Percentiles rank a stretch among this genome's conserved stretches.
phyloP scores from a whole-genome alignment of 306 rosid genomes.

The Casuarina cunninghamiana region DNA sequence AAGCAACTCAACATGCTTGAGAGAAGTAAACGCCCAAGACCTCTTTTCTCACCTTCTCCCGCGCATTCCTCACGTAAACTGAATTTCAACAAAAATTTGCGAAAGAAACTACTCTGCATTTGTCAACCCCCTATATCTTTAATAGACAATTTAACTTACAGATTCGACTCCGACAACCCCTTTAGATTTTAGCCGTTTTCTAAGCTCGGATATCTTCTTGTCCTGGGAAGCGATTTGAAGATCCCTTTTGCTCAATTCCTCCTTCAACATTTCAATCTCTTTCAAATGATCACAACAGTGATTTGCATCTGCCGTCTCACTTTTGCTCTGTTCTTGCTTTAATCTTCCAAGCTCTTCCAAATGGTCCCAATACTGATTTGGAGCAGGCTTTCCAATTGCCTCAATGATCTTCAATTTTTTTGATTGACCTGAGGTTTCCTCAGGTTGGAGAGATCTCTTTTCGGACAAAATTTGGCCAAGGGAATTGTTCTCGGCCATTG shows the following conservation, averaged over 20 bases:
- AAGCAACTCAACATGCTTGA: neutral
- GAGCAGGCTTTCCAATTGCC: conserved; percentile 16
- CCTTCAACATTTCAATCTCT: conserved; percentile 42
- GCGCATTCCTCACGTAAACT: neutral
- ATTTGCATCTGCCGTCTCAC: conserved; percentile 1
- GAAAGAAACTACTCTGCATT: neutral
- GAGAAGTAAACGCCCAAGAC: neutral
- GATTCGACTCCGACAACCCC: neutral
- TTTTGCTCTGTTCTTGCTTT: conserved; percentile 27
- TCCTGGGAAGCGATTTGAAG: conserved; percentile 25
- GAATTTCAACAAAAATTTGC: neutral
- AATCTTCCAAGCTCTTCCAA: conserved; percentile 31
- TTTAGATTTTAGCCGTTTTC: neutral
- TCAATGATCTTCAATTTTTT: conserved; percentile 39
- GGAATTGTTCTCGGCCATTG: conserved; percentile 30
- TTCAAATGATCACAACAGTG: conserved; percentile 5
- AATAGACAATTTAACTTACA: neutral
- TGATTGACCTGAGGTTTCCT: conserved; percentile 27
- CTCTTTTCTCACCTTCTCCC: neutral
- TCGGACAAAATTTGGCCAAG: conserved; percentile 20
- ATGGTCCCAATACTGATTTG: conserved; percentile 24
- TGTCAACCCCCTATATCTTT: neutral
- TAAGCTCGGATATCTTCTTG: conserved; percentile 20
- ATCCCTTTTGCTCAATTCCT: conserved; percentile 38
- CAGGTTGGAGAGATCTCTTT: conserved; percentile 34